phyloP scores from a whole-genome alignment of 495 filamentous ascomycete species.

The Echria macrotheca region DNA sequence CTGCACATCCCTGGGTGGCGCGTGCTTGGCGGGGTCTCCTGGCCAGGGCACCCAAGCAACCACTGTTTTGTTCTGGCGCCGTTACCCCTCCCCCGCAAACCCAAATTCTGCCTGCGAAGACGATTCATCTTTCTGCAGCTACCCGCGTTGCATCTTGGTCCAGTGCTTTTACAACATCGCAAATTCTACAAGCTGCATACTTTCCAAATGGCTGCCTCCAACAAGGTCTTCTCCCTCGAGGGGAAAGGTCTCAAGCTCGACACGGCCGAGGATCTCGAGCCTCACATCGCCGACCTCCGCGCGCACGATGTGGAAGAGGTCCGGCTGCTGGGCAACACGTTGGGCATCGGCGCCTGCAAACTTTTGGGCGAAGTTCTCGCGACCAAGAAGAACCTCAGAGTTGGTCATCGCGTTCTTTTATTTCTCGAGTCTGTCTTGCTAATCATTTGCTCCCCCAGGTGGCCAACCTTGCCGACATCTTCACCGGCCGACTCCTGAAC shows the following conservation, averaged over 20 bases:
- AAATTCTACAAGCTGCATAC: not conserved
- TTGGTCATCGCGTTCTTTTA: conserved; percentile 26
- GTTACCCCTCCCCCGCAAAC: conserved; percentile 33
- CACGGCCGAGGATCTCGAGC: conserved; percentile 75
- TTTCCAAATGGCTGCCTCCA: conserved; percentile 40
- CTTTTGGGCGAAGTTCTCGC: conserved; percentile 73
- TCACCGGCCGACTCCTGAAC: conserved; percentile 86
- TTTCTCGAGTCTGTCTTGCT: conserved; percentile 13
- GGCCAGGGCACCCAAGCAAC: conserved; percentile 18
- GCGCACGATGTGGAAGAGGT: conserved; percentile 77
- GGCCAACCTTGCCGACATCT: conserved; percentile 93
- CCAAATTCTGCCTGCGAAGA: conserved; percentile 8
- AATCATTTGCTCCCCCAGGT: conserved; percentile 41
- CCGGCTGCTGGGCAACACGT: conserved; percentile 78
- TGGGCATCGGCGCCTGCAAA: conserved; percentile 82
- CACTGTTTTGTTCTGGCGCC: no score
- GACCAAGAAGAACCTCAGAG: conserved; percentile 72
- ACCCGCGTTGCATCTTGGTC: conserved; percentile 6
- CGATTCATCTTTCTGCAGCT: conserved; percentile 2
- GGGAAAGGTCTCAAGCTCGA: conserved; percentile 88
- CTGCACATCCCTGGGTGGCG: no score
- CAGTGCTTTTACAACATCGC: not conserved
- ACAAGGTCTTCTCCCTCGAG: conserved; percentile 82
- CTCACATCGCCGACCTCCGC: conserved; percentile 71
- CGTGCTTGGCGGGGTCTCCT: no score